Conservation (phyloP, 345 rosid genomes). For the Cochlearia excelsa region DNA sequence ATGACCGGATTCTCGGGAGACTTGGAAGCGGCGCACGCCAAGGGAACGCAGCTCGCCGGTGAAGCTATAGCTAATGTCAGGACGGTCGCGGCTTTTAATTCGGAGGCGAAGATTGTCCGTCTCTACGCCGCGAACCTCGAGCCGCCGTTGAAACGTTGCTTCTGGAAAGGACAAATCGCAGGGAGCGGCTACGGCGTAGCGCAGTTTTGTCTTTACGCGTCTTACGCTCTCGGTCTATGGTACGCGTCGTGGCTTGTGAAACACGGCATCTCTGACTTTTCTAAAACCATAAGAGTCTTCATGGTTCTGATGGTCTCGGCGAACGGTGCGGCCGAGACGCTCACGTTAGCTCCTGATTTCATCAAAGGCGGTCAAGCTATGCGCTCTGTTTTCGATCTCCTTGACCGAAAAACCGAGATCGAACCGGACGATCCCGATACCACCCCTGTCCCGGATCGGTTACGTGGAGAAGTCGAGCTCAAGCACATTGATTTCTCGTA, state of each 20-base stretch:
- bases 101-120: constrained; percentile 78
- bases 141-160: constrained; percentile 74
- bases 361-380: constrained; percentile 96
- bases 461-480: constrained; percentile 92
- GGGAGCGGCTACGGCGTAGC: constrained; percentile 97
- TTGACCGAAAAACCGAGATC: constrained; percentile 95
- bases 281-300: constrained; percentile 91
- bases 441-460: constrained; percentile 65
- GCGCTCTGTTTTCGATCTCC: constrained; percentile 86
- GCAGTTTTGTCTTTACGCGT: constrained; percentile 87
- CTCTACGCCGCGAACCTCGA: constrained; percentile 79
- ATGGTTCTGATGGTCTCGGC: constrained; percentile 99
- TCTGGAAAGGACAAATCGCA: constrained; percentile 99
- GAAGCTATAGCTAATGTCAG: constrained; percentile 96
- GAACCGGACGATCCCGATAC: constrained; percentile 94
- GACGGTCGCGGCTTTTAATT: constrained; percentile 96
- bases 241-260: constrained; percentile 99
- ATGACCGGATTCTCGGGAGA: constrained; percentile 97
- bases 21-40: constrained; percentile 87
- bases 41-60: constrained; percentile 92
- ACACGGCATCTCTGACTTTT: constrained; percentile 96
- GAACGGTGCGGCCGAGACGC: constrained; percentile 96
- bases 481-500: constrained; percentile 94
- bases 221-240: constrained; percentile 99
- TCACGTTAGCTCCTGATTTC: constrained; percentile 95